Evolutionary conservation across 2,329 filamentous ascomycete species (phyloP).

Genomic region (Penicillium sp.): DNA sequence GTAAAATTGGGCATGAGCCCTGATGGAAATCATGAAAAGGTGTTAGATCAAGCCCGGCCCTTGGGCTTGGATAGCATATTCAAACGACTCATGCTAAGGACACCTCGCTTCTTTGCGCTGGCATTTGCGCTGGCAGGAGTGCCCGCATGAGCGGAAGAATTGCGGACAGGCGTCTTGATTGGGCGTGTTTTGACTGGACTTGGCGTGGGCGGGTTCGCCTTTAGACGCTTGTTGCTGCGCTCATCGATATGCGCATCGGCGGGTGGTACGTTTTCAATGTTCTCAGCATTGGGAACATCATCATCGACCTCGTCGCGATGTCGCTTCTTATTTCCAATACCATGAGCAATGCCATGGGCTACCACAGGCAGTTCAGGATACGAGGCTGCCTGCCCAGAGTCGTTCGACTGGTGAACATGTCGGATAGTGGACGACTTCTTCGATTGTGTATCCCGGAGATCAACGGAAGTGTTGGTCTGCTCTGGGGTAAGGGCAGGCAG

Average conservation of each 20-base stretch:
- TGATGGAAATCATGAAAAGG: too few relatives aligned
- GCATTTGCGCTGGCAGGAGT: conserved; percentile 30
- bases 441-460: conserved; percentile 8
- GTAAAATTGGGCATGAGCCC: not conserved
- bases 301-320: conserved; percentile 32
- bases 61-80: conserved; percentile 47
- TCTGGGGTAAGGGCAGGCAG: conserved; percentile 38
- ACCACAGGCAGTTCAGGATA: conserved; percentile 33
- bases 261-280: conserved; percentile 33
- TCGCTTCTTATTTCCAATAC: conserved; percentile 39
- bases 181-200: conserved; percentile 34
- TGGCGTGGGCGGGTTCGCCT: conserved; percentile 30
- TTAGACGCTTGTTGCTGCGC: conserved; percentile 36
- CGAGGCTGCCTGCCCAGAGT: conserved; percentile 10
- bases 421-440: conserved; percentile 36
- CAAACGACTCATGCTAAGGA: conserved; percentile 43
- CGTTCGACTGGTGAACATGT: conserved; percentile 35
- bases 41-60: conserved; percentile 26
- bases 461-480: conserved; percentile 16
- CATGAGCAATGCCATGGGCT: conserved; percentile 38
- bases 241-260: conserved; percentile 19
- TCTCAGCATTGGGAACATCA: conserved; percentile 14
- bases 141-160: conserved; percentile 16
- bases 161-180: conserved; percentile 30
- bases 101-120: conserved; percentile 27